Evolutionary conservation across 2,329 filamentous ascomycete species (phyloP).

Genomic region (Elsinoe batatas): DNA sequence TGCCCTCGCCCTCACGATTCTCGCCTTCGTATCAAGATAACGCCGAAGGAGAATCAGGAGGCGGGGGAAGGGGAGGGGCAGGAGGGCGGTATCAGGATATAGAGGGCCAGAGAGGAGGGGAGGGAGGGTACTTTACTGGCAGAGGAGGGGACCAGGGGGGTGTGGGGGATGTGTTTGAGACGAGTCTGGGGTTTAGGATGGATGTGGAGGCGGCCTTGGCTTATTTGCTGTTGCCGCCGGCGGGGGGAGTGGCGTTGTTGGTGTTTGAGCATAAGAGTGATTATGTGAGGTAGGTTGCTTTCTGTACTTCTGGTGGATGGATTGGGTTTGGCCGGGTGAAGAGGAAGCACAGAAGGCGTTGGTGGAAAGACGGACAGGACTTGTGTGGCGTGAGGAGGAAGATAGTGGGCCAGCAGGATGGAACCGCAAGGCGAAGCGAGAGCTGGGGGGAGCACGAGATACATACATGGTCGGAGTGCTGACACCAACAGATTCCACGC

Average conservation of each 20-base stretch:
- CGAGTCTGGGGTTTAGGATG: constrained; percentile 73
- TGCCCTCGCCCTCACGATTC: constrained; percentile 29
- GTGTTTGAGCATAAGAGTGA: constrained; percentile 90
- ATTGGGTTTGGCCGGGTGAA: background rate
- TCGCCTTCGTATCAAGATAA: constrained; percentile 23
- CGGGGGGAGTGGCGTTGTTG: constrained; percentile 74
- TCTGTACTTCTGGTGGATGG: background rate
- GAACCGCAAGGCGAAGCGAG: too few relatives aligned
- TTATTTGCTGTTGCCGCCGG: constrained; percentile 74
- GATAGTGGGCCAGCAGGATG: background rate
- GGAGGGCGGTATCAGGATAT: constrained; percentile 18
- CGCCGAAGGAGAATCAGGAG: constrained; percentile 24
- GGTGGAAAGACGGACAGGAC: background rate
- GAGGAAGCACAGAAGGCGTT: background rate
- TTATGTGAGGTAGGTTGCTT: constrained; percentile 70
- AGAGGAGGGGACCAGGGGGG: constrained; percentile 38
- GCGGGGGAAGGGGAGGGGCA: constrained; percentile 23
- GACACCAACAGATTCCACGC: constrained; percentile 65
- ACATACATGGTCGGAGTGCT: background rate
- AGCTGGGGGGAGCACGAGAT: background rate
- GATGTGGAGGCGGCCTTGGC: constrained; percentile 87
- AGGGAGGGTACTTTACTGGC: constrained; percentile 21
- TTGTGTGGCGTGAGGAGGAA: background rate
- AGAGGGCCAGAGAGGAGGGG: constrained; percentile 20
- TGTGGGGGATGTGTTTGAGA: constrained; percentile 73